A percentile compares a stretch with the other conserved stretches of the same genome.
Conservation (phyloP, 805 yeast genomes). For the Saccharomycopsis malanga region DNA sequence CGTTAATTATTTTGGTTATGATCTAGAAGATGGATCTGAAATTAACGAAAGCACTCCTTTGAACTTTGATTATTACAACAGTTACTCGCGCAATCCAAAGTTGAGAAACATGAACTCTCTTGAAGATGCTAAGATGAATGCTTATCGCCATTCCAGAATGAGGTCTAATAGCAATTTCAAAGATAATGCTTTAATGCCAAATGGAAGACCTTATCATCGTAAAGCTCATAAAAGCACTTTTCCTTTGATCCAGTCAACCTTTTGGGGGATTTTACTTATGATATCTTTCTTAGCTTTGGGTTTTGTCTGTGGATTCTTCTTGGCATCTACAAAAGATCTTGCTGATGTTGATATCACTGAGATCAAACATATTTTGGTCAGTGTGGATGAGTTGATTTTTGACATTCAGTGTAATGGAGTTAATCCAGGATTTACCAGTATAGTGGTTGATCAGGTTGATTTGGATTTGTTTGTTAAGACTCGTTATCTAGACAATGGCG, state of each 20-base stretch:
- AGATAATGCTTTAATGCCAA: conserved; percentile 12
- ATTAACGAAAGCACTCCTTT: conserved; percentile 20
- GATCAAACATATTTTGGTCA: conserved; percentile 66
- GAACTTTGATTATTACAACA: conserved; percentile 18
- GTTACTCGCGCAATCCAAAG: conserved; percentile 9
- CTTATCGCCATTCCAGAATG: conserved; percentile 13
- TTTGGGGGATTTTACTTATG: conserved; percentile 33
- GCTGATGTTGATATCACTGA: conserved; percentile 53
- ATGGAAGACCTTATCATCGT: conserved; percentile 5
- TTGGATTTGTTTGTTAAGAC: conserved; percentile 82
- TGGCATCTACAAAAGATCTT: conserved; percentile 82
- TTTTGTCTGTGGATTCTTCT: conserved; percentile 71
- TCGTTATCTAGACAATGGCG: conserved; percentile 19
- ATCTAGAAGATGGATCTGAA: conserved; percentile 18
- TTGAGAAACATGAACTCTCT: conserved; percentile 9
- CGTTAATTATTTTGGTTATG: conserved; percentile 28
- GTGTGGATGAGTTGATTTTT: conserved; percentile 79
- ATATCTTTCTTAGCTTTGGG: conserved; percentile 58
- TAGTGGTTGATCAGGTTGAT: conserved; percentile 57
- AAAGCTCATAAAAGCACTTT: background rate
- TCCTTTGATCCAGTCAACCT: conserved; percentile 25
- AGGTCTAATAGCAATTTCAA: conserved; percentile 13
- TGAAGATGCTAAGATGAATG: conserved; percentile 17
- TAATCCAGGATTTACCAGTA: conserved; percentile 79
- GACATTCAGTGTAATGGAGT: conserved; percentile 70